Conservation (phyloP, 75 land plant species). For the Selaginella tamariscina region DNA sequence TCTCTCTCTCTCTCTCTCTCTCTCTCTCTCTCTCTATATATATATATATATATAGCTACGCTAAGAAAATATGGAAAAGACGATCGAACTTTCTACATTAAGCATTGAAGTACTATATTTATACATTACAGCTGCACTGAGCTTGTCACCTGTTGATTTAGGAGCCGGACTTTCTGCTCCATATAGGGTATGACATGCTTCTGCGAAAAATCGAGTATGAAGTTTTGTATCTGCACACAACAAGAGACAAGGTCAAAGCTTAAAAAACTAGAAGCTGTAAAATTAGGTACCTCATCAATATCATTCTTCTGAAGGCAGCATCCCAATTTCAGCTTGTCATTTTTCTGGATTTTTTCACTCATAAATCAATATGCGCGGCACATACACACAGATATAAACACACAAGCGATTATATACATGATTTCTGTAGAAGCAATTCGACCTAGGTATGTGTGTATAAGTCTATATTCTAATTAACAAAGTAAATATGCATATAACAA, state of each 20-base stretch:
- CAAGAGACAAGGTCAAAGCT: background rate
- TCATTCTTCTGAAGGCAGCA: constrained; percentile 38
- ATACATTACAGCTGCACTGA: too few species aligned
- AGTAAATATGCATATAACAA: background rate
- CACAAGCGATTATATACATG: background rate
- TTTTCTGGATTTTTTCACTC: background rate
- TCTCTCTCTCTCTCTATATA: too few species aligned
- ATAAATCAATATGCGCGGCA: background rate
- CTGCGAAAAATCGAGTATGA: constrained; percentile 23
- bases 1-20: too few species aligned
- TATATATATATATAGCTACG: too few species aligned
- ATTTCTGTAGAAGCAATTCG: too few species aligned
- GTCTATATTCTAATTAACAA: too few species aligned
- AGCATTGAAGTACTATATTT: too few species aligned
- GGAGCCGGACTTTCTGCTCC: constrained; percentile 87
- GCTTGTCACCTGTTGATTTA: constrained; percentile 73
- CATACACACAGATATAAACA: background rate
- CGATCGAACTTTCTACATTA: too few species aligned
- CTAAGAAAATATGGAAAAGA: too few species aligned
- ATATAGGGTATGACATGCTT: constrained; percentile 79
- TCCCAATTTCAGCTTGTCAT: constrained; percentile 15
- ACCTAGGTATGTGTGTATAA: too few species aligned
- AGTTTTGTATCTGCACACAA: constrained; percentile 25
- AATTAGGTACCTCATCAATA: constrained; percentile 32
- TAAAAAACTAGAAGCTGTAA: background rate